Evolutionary conservation across 2,329 filamentous ascomycete genomes (phyloP).

Genomic region (Thermothelomyces thermophilus): DNA sequence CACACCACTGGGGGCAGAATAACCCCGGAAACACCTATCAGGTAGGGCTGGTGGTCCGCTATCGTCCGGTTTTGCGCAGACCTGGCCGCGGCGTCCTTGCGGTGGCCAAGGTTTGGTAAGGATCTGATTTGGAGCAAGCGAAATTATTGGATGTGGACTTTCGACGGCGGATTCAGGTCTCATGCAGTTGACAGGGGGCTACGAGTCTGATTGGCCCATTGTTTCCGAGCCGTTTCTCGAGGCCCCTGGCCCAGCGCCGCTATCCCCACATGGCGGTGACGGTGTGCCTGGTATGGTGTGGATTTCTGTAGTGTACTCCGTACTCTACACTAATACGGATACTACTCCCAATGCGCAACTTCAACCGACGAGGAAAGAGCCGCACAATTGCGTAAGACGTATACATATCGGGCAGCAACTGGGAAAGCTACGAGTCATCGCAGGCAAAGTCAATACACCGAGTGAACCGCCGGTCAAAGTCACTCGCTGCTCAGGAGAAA

Average conservation of each 20-base stretch:
- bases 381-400: too few species aligned
- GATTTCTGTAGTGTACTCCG: too few species aligned
- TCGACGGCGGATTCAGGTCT: slow-evolving; percentile 20
- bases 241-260: slow-evolving; percentile 2
- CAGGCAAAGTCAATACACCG: too few species aligned
- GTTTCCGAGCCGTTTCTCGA: slow-evolving; percentile 19
- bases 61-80: slow-evolving; percentile 4
- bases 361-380: neutral
- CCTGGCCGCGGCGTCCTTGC: neutral
- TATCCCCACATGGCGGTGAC: neutral
- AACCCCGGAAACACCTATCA: slow-evolving; percentile 10
- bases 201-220: slow-evolving; percentile 20
- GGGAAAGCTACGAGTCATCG: too few species aligned
- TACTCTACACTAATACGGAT: too few species aligned
- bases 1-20: slow-evolving; percentile 6
- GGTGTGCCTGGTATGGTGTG: too few species aligned
- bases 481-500: too few species aligned
- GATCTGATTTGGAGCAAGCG: slow-evolving; percentile 10
- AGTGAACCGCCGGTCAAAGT: too few species aligned
- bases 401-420: too few species aligned
- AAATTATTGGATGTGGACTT: slow-evolving; percentile 20
- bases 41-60: neutral
- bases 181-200: slow-evolving; percentile 9
- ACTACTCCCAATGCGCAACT: too few species aligned
- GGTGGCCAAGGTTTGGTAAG: neutral